Evolutionary conservation across 176 grass and related monocot genomes (phyloP), one percentile per base, ranked within the genome.

Genomic region (Neostapfia colusana): DNA sequence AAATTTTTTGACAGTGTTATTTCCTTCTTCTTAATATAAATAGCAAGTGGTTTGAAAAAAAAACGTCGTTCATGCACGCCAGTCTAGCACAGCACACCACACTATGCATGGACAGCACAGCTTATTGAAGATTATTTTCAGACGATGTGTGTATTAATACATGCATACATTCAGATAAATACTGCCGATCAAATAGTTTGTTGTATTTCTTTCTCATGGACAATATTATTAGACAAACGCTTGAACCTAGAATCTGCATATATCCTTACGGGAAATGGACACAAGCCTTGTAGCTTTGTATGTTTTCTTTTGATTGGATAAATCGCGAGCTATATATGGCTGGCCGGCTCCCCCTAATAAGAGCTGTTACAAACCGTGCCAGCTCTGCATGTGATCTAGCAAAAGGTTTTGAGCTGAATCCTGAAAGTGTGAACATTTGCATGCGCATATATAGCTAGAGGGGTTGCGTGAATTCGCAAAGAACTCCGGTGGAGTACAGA

Each of bases 111-210:
- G 75, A 66, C 60, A 15, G 23, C 58, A 11, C 50, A 14, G 42
- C 64, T 84, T 54, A 78, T 78, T 72, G 67, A 60, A 38, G 0
- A 24, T 7, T n/a, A 27, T 61, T 61, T 61, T 61, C 36, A 68
- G 43, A 41, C 20, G 17, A 41, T 27, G 17, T 65, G 48, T 25
- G 31, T 20, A 70, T 70, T 20, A 21, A n/a, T 25, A 27, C 12
- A 54, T 23, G 7, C 44, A 54, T 41, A n/a, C 13, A 3, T 34
- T 3, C 9, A 14, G 56, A 9, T 58, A 15, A 12, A 8, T 21
- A 54, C 36, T 27, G 4, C 4, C 5, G 20, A 6, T 28, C 34
- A n/a, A 28, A 28, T 78, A 40, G 36, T 18, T 55, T 17, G 1
- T 0, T 62, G 25, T 12, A 3, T 5, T 63, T 76, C 48, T 62